Conservation (phyloP, 1,284 basidiomycete genomes). For the Trichosporon inkin region DNA sequence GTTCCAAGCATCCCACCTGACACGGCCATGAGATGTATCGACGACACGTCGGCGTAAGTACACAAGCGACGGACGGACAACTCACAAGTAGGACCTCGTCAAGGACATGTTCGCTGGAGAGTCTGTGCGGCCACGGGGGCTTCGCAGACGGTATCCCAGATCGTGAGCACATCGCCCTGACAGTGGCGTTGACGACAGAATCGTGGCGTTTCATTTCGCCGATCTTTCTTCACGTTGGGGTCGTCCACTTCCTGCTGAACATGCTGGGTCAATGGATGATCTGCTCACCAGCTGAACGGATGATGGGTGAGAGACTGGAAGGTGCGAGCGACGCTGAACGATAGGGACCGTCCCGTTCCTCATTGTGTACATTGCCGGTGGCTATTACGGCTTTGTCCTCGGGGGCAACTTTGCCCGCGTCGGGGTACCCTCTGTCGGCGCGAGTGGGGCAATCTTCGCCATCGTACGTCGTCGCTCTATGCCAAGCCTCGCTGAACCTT, state of each 20-base stretch:
- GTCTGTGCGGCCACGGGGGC: conserved; percentile 84
- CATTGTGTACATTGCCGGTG: conserved; percentile 79
- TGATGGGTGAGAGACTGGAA: conserved; percentile 35
- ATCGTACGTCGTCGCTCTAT: conserved; percentile 49
- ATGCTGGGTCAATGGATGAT: conserved; percentile 76
- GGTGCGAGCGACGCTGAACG: neutral
- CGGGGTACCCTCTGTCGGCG: conserved; percentile 87
- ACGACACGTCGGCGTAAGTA: conserved; percentile 41
- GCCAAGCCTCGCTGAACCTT: conserved; percentile 9
- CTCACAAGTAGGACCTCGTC: conserved; percentile 59
- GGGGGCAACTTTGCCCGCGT: conserved; percentile 88
- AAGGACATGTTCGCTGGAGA: conserved; percentile 67
- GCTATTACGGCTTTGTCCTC: conserved; percentile 76
- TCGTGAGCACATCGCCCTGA: conserved; percentile 64
- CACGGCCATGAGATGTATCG: conserved; percentile 62
- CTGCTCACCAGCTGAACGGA: conserved; percentile 40
- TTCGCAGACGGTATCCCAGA: conserved; percentile 65
- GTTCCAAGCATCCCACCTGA: conserved; percentile 61
- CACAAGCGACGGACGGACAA: no score
- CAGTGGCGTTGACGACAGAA: conserved; percentile 23
- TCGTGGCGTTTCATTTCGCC: conserved; percentile 68
- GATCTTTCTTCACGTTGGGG: conserved; percentile 86
- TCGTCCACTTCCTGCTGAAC: conserved; percentile 82
- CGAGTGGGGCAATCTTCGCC: conserved; percentile 89
- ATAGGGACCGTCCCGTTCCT: conserved; percentile 70